These are phyloP conservation scores for Rhododendron ferrugineum DNA, from an alignment of 148 eudicot species.

Conservation along the genomic window DNA sequence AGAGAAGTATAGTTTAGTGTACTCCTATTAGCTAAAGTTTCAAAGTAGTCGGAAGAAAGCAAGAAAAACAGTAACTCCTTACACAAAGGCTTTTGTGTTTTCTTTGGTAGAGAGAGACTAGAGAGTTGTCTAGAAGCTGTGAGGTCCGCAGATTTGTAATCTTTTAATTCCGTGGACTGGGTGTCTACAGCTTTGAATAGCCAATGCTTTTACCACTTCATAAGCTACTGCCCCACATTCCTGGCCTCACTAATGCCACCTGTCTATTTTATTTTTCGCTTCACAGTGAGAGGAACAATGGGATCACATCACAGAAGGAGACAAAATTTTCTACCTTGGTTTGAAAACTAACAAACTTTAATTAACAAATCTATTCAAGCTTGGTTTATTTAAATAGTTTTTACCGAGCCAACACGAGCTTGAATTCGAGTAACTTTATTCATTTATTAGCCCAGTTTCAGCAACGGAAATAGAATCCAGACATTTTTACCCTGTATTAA, in stretches of 20 bases:
- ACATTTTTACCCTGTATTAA: not conserved
- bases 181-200: not conserved
- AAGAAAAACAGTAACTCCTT: not conserved
- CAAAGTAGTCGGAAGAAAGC: not conserved
- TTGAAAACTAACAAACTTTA: not conserved
- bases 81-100: not conserved
- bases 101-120: not conserved
- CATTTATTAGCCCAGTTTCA: not conserved
- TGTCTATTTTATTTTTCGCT: not conserved
- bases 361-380: not conserved
- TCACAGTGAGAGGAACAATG: not conserved
- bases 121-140: not conserved
- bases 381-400: not conserved
- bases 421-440: not conserved
- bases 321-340: not conserved
- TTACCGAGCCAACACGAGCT: not conserved
- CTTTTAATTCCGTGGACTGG: not conserved
- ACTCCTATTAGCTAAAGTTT: not conserved
- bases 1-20: not conserved
- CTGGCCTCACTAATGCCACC: not conserved
- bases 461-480: not conserved
- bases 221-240: not conserved
- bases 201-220: not conserved
- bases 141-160: not conserved
- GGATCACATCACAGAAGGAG: not conserved